Conservation (phyloP, 2,329 filamentous ascomycete species). For the Xylariales sp. region DNA sequence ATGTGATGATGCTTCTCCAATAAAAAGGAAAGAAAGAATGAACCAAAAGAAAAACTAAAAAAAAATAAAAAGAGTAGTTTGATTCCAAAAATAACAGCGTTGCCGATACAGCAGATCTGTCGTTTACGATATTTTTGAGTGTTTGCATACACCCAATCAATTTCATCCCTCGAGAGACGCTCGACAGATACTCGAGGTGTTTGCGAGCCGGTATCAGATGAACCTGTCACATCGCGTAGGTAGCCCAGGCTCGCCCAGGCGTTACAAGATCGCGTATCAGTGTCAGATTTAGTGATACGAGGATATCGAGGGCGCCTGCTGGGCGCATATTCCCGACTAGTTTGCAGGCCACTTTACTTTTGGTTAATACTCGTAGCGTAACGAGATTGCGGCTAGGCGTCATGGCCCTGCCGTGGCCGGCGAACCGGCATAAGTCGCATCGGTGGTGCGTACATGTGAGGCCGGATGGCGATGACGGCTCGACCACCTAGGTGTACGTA, state of each 20-base stretch:
- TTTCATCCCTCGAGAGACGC: not conserved
- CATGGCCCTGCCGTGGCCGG: not conserved
- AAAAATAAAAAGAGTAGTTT: not conserved
- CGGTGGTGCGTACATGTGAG: conserved; percentile 13
- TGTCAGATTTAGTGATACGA: conserved; percentile 24
- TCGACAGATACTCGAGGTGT: conserved; percentile 8
- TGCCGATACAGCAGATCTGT: conserved; percentile 11
- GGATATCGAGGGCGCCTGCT: conserved; percentile 12
- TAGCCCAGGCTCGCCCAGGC: conserved; percentile 22
- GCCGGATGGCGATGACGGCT: conserved; percentile 10
- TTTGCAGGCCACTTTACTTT: not conserved
- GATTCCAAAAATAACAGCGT: conserved; percentile 18
- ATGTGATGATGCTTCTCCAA: conserved; percentile 9
- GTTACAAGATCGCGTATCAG: conserved; percentile 34
- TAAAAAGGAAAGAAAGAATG: not conserved
- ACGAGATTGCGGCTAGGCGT: conserved; percentile 19
- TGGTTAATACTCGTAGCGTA: not conserved
- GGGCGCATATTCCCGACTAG: conserved; percentile 14
- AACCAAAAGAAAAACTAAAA: not conserved
- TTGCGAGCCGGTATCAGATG: conserved; percentile 19
- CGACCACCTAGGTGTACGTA: not conserved
- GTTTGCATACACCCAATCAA: conserved; percentile 7
- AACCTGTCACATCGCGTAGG: conserved; percentile 25
- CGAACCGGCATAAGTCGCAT: conserved; percentile 12
- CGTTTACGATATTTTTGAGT: not conserved